Conservation (phyloP, 768 basidiomycete species). For the Boletus coccyginus region DNA sequence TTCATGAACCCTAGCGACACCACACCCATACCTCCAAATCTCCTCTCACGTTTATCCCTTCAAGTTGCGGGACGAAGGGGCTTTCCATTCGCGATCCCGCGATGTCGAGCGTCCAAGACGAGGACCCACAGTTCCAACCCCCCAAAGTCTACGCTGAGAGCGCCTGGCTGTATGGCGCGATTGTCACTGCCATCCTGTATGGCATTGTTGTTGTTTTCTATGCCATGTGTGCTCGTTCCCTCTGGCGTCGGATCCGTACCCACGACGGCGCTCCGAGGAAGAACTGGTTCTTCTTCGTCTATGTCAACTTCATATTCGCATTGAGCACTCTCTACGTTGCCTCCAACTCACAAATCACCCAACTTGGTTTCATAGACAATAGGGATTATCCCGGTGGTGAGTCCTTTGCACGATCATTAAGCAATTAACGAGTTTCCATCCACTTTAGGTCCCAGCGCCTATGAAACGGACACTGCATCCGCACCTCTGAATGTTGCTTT, state of each 20-base stretch:
- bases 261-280: slow-evolving; percentile 6
- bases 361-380: slow-evolving; percentile 30
- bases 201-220: slow-evolving; percentile 27
- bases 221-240: slow-evolving; percentile 25
- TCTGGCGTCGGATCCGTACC: slow-evolving; percentile 23
- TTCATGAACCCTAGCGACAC: background rate
- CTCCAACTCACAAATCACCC: slow-evolving; percentile 24
- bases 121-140: slow-evolving; percentile 9
- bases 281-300: slow-evolving; percentile 29
- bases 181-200: slow-evolving; percentile 27
- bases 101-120: slow-evolving; percentile 14
- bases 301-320: slow-evolving; percentile 28
- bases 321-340: slow-evolving; percentile 29
- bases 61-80: background rate
- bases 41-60: slow-evolving; percentile 6
- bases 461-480: slow-evolving; percentile 25
- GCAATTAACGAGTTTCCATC: too few species aligned
- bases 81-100: background rate
- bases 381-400: slow-evolving; percentile 33
- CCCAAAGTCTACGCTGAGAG: slow-evolving; percentile 23
- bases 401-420: background rate
- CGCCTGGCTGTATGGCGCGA: slow-evolving; percentile 31
- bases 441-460: slow-evolving; percentile 22
- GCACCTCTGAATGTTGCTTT: slow-evolving; percentile 28
- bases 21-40: background rate